Evolutionary conservation across 495 filamentous ascomycete genomes (phyloP).

Genomic region (Penicillium egyptiacum): DNA sequence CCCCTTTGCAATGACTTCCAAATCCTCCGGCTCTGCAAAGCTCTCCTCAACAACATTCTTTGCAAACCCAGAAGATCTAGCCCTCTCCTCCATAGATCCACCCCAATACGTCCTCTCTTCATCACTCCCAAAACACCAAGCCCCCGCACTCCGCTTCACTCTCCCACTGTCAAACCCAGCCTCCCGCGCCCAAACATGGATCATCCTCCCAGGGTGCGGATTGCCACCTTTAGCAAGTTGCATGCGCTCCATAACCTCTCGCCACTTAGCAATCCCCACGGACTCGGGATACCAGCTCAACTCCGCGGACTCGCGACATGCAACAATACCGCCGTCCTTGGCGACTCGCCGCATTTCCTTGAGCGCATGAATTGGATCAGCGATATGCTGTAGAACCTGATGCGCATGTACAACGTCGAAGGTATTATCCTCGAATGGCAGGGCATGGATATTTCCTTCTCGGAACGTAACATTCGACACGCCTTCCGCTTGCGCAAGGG

Average conservation of each 20-base stretch:
- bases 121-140: conserved; percentile 49
- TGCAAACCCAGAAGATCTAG: conserved; percentile 40
- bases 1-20: conserved; percentile 39
- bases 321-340: conserved; percentile 54
- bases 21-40: conserved; percentile 37
- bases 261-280: conserved; percentile 42
- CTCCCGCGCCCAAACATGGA: conserved; percentile 50
- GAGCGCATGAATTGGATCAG: conserved; percentile 45
- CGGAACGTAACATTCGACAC: conserved; percentile 50
- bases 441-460: conserved; percentile 47
- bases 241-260: conserved; percentile 34
- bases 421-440: conserved; percentile 45
- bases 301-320: conserved; percentile 47
- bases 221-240: conserved; percentile 42
- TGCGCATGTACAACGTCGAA: conserved; percentile 63
- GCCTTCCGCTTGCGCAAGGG: conserved; percentile 36
- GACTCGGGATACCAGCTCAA: conserved; percentile 51
- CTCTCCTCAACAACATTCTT: conserved; percentile 37
- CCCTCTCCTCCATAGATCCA: conserved; percentile 46
- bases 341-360: conserved; percentile 52
- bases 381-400: conserved; percentile 57
- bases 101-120: conserved; percentile 51
- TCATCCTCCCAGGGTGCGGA: conserved; percentile 46
- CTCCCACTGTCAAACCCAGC: conserved; percentile 43
- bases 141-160: conserved; percentile 39